Base-by-base conservation (phyloP, 805 yeast species). In the Candida silvatica region DNA sequence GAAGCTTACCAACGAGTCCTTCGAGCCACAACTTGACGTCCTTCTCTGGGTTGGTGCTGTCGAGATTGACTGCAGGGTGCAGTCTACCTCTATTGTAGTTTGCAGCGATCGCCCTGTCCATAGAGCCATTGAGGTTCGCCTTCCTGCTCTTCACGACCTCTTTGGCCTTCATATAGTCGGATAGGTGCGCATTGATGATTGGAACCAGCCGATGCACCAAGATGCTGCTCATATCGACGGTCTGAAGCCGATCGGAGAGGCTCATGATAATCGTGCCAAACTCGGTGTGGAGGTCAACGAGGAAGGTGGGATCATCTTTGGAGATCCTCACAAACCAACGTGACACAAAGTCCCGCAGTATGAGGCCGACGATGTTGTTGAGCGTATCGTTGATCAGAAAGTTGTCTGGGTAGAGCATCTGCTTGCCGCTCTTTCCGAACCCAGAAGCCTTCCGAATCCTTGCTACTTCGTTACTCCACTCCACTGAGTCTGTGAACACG, bases 161-260 rank as follows among this genome's bases (percentile, higher is more conserved):
- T 22, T 61, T 64, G 0, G 74, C 73, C 23, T 45, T 43, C 3
- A 69, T 58, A 47, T 67, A 83, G 6, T 61, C 59, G 6, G 62
- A 58, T 39, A 80, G 68, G 51, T 87, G 95, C 9, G 67, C 70
- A 1, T 83, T 77, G 2, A 85, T 5, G 1, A 79, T 45, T 0
- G 96, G 95, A 5, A 83, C 37, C 0, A 83, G 24, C 30, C 67
- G 66, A 20, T 74, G 58, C 1, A 84, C 77, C 3, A 81, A 40
- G 20, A 85, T 49, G 28, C 67, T 66, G 1, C 86, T 64, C 16
- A 71, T 56, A 46, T 84, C 85, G 1, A 76, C 38, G 0, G 49
- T 46, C 0, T 41, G 48, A 1, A 78, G 38, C 20, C 80, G 54
- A 4, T 42, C 38, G 18, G 67, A 66, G 6, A 86, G 34, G 15